These are phyloP conservation scores for Cyclocybe cylindracea DNA, from an alignment of 768 basidiomycete genomes.

Conservation along the genomic window DNA sequence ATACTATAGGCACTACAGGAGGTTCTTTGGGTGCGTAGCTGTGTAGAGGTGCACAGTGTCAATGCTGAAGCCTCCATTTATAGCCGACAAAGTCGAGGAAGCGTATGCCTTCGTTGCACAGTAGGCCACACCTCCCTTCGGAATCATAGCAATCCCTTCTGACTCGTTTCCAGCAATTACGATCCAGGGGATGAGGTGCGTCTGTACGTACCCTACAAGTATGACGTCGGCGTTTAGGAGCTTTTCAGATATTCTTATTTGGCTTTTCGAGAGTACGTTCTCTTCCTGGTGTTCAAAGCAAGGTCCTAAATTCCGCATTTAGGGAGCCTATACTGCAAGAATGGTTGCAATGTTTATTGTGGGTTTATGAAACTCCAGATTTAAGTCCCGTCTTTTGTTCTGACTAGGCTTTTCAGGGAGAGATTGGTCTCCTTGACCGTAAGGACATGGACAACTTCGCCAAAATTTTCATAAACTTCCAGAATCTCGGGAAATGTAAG, in stretches of 20 bases:
- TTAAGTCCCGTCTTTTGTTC: not conserved
- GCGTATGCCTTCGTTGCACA: slow-evolving; percentile 82
- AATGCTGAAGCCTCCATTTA: slow-evolving; percentile 1
- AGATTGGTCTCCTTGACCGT: slow-evolving; percentile 70
- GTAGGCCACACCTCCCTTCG: slow-evolving; percentile 37
- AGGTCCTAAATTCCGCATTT: not conserved
- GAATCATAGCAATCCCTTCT: not conserved
- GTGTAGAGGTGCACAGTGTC: slow-evolving; percentile 1
- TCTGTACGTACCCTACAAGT: not conserved
- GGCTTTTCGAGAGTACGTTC: slow-evolving; percentile 68
- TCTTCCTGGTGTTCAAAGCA: not conserved
- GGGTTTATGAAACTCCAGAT: slow-evolving; percentile 15
- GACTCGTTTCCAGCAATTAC: slow-evolving; percentile 54
- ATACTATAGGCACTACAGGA: slow-evolving; percentile 58
- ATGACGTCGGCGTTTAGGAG: slow-evolving; percentile 1
- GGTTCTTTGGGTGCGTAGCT: slow-evolving; percentile 51
- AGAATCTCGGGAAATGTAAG: slow-evolving; percentile 58
- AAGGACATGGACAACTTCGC: slow-evolving; percentile 75
- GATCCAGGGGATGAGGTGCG: slow-evolving; percentile 69
- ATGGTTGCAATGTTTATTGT: slow-evolving; percentile 76
- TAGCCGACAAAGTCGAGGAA: slow-evolving; percentile 75
- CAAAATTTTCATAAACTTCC: slow-evolving; percentile 59
- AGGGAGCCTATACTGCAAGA: slow-evolving; percentile 79
- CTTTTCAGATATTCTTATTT: slow-evolving; percentile 67
- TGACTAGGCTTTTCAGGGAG: slow-evolving; percentile 43